These are phyloP conservation scores for Cenchrus purpureus DNA, from an alignment of 176 grass and related monocot species.

Conservation along the genomic window DNA sequence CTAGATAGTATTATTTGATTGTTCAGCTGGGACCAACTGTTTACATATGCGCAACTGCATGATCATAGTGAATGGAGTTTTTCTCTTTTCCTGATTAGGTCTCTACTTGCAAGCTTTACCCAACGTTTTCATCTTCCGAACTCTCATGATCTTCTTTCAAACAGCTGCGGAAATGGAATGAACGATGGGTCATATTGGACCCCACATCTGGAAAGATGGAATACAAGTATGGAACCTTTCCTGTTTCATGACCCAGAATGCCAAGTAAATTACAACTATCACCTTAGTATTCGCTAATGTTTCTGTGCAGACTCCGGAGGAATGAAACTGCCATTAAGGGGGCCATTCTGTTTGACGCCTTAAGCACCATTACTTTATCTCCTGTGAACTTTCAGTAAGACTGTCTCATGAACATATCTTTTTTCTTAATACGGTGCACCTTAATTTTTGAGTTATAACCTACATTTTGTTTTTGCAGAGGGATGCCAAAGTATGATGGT, in stretches of 20 bases:
- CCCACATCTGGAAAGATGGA: constrained; percentile 98
- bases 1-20: background rate
- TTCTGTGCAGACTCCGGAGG: constrained; percentile 66
- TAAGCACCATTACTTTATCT: constrained; percentile 92
- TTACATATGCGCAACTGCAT: background rate
- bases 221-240: constrained; percentile 77
- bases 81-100: background rate
- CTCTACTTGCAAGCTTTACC: background rate
- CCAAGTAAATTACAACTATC: constrained; percentile 3
- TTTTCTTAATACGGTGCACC: background rate
- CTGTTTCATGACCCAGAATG: constrained; percentile 29
- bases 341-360: constrained; percentile 84
- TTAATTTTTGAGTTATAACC: constrained; percentile 27
- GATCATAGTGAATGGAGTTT: background rate
- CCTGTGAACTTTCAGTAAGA: constrained; percentile 99
- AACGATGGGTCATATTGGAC: constrained; percentile 93
- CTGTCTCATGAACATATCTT: background rate
- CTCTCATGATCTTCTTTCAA: constrained; percentile 25
- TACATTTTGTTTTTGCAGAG: constrained; percentile 62
- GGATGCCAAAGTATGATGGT: constrained; percentile 89
- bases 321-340: constrained; percentile 83
- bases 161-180: constrained; percentile 97
- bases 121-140: constrained; percentile 19
- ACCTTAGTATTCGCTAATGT: constrained; percentile 30
- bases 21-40: background rate